A percentile compares a stretch with the other conserved stretches of the same genome.
Conservation (phyloP, 768 basidiomycete genomes). For the Strobilomyces echinocephalus region DNA sequence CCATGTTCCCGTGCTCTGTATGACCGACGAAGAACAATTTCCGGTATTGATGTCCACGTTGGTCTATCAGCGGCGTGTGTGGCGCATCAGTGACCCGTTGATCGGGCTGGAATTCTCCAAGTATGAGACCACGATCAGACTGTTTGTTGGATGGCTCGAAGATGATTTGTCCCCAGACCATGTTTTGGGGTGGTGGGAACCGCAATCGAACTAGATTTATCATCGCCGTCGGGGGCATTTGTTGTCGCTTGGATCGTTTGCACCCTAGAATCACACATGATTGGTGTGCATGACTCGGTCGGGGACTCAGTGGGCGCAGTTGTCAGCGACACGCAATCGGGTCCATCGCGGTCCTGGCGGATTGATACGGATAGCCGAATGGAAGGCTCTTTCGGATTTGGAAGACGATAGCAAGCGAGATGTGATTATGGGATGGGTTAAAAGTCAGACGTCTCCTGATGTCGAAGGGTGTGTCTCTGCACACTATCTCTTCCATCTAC, state of each 20-base stretch:
- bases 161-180: not conserved
- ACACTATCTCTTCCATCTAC: not conserved
- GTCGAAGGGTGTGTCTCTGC: not conserved
- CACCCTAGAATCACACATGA: not conserved
- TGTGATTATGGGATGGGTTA: not conserved
- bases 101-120: not conserved
- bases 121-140: not conserved
- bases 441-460: not conserved
- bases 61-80: no score
- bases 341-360: slow-evolving; percentile 4
- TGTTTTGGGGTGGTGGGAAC: not conserved
- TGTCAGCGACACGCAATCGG: not conserved
- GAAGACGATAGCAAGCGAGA: no score
- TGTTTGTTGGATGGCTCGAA: slow-evolving; percentile 7
- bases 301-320: not conserved
- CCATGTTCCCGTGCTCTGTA: no score
- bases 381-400: no score
- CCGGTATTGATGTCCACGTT: no score
- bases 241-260: not conserved
- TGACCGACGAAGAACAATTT: no score
- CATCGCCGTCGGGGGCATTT: slow-evolving; percentile 3
- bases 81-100: no score
- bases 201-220: not conserved
- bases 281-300: not conserved
- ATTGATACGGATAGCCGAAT: slow-evolving; percentile 2